Base-by-base conservation (phyloP, 495 filamentous ascomycete genomes). In the Penicillium argentinense region DNA sequence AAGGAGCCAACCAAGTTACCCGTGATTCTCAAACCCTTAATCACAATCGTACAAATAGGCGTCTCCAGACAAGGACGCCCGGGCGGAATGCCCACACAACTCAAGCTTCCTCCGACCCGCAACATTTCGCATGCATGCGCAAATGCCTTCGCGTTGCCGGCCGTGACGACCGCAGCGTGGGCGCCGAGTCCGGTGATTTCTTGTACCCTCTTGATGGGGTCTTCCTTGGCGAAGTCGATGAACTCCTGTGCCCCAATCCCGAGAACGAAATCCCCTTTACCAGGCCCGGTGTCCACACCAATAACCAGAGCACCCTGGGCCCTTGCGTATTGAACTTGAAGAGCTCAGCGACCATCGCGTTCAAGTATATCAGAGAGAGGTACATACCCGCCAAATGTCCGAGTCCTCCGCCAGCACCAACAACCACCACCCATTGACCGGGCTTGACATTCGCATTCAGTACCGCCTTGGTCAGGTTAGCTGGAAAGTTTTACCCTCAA, bases 331-430 rank as follows among this genome's bases (percentile, higher is more conserved):
- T 79, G 75, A 3, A 79, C 73, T 70, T 27, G 5, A 14, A 3
- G 24, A 39, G 1, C 5, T 57, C 2, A 56, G 42, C 22, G 12
- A 9, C 33, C 3, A 19, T 32, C 9, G 30, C 1, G 30, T 19
- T 16, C 9, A 14, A n/a, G 3, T 6, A 21, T 19, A 3, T 36
- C 1, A 9, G 28, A 11, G 19, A 23, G 13, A 26, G 5, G n/a
- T 29, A 5, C 66, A 29, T 49, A 75, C 68, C 68, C 30, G 68
- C 72, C 23, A 75, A 56, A 52, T 75, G 68, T 3, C 74, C 75
- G 16, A 78, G 60, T 18, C 74, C 75, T 42, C 73, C 75, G 9
- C 73, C 74, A n/a, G 75, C 73, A 5, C 72, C 72, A 14, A 76
- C 67, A 26, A 76, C 72, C 5, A 72, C 71, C 29, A 76, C 44